These are phyloP conservation scores for Astragalus membranaceus DNA, from an alignment of 306 rosid species.

Conservation along the genomic window DNA sequence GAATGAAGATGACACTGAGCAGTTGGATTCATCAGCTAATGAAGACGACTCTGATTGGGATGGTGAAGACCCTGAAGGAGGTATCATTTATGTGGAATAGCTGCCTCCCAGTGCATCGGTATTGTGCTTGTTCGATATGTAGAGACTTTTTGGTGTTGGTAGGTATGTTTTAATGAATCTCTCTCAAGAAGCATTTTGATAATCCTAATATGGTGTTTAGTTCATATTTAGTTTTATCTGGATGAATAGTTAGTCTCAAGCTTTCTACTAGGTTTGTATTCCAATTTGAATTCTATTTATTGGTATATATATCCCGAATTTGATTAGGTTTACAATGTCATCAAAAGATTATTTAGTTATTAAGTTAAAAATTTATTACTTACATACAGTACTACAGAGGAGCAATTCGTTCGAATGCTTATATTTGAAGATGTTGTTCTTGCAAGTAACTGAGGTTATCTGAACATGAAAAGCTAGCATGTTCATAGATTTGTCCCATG, in stretches of 20 bases:
- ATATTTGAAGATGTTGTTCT: not conserved
- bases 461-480: not conserved
- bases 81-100: conserved; percentile 70
- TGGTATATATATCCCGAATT: not conserved
- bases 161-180: conserved; percentile 38
- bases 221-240: not conserved
- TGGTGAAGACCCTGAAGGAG: conserved; percentile 64
- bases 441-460: conserved; percentile 1
- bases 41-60: conserved; percentile 53
- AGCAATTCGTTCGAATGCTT: conserved; percentile 2
- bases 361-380: not conserved
- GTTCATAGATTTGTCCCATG: conserved; percentile 1
- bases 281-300: not conserved
- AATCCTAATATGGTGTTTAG: not conserved
- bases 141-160: conserved; percentile 16
- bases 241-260: conserved; percentile 1
- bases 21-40: conserved; percentile 27
- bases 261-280: not conserved
- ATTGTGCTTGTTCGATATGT: conserved; percentile 10
- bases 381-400: conserved; percentile 24
- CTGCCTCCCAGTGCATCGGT: conserved; percentile 16
- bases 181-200: conserved; percentile 1
- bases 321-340: not conserved
- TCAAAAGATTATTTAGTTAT: not conserved
- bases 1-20: conserved; percentile 30